These are phyloP conservation scores for Chlorella vulgaris DNA, from an alignment of 139 green algal species.

Conservation along the genomic window DNA sequence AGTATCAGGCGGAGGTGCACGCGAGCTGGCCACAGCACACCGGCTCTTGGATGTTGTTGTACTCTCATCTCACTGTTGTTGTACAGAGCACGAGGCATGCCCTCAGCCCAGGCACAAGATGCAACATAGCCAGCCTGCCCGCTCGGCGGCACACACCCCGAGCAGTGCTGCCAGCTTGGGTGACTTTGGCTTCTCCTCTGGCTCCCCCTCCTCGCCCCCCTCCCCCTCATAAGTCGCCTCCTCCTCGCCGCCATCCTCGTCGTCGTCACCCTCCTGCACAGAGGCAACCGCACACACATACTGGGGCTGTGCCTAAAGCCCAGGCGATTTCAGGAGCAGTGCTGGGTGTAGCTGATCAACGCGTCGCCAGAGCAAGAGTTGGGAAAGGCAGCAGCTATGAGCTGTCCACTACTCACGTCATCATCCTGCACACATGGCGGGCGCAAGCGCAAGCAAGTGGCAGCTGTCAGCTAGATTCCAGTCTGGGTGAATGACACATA, in stretches of 20 bases:
- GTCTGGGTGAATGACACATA: too few relatives aligned
- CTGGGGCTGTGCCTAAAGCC: not conserved
- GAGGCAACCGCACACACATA: not conserved
- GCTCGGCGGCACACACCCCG: not conserved
- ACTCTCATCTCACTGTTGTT: too few relatives aligned
- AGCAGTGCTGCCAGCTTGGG: slow-evolving; percentile 11
- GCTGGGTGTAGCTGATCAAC: too few relatives aligned
- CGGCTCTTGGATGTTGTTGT: too few relatives aligned
- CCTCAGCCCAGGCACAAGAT: too few relatives aligned
- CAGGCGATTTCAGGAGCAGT: too few relatives aligned
- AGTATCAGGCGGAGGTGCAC: too few relatives aligned
- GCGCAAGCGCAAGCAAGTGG: not conserved
- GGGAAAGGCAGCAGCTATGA: too few relatives aligned
- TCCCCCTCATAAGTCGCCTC: slow-evolving; percentile 43
- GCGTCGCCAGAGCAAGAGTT: too few relatives aligned
- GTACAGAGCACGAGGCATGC: too few relatives aligned
- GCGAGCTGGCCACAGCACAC: too few relatives aligned
- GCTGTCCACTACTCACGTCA: not conserved
- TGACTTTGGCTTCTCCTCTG: slow-evolving; percentile 26
- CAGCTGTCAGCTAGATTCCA: too few relatives aligned
- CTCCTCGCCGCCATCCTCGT: slow-evolving; percentile 47
- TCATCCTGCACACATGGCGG: slow-evolving; percentile 31
- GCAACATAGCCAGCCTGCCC: not conserved
- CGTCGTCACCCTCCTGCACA: slow-evolving; percentile 40
- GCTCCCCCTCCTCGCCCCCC: slow-evolving; percentile 13